Conservation (phyloP, 768 basidiomycete genomes). For the Cyclocybe cylindracea region DNA sequence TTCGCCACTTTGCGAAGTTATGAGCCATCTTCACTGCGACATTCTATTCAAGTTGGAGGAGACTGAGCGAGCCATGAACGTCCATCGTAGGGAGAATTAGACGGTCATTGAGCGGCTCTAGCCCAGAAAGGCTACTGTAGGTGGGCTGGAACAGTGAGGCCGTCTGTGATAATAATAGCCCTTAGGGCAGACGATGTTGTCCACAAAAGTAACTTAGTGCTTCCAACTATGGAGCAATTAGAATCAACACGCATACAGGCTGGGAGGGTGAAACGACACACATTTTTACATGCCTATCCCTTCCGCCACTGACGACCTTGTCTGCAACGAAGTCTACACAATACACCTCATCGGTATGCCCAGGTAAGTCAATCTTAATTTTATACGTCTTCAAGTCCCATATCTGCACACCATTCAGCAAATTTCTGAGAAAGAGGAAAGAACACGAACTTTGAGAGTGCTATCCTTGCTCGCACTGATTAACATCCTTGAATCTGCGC, state of each 20-base stretch:
- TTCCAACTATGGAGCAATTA: slow-evolving; percentile 13
- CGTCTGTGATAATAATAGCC: no score
- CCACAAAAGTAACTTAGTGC: slow-evolving; percentile 6
- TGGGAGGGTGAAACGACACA: slow-evolving; percentile 42
- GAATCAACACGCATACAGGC: background rate
- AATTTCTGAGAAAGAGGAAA: background rate
- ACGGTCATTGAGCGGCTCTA: no score
- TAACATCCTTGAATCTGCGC: slow-evolving; percentile 87
- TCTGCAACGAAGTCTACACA: slow-evolving; percentile 99
- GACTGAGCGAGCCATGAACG: no score
- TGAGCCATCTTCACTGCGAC: no score
- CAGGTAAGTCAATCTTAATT: slow-evolving; percentile 90
- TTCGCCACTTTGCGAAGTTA: no score
- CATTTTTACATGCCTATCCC: slow-evolving; percentile 93
- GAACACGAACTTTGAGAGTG: slow-evolving; percentile 79
- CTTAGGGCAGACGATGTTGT: no score
- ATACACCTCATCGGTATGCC: slow-evolving; percentile 97
- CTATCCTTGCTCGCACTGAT: slow-evolving; percentile 96
- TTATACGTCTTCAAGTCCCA: slow-evolving; percentile 98
- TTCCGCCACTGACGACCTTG: slow-evolving; percentile 97
- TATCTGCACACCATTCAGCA: slow-evolving; percentile 49
- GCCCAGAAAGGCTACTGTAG: no score
- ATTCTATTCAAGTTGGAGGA: no score
- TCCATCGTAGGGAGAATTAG: no score
- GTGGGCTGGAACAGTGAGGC: no score